Conservation (phyloP, 2,329 filamentous ascomycete species). For the Endothia cerciana region DNA sequence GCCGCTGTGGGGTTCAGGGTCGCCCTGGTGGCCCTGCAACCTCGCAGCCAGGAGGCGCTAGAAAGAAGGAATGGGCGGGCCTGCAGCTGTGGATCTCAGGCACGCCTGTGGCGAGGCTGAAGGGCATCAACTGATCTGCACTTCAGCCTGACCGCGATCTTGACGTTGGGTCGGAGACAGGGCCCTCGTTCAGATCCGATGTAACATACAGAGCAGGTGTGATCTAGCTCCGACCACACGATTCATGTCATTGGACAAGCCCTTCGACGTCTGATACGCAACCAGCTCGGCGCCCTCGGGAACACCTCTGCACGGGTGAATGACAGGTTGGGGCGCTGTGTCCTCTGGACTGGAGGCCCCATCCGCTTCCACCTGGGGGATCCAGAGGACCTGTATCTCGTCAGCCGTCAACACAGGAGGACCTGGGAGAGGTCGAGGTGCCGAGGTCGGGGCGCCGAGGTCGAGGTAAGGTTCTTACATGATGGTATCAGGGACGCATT, state of each 20-base stretch:
- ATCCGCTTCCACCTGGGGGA: too few relatives aligned
- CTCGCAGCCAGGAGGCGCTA: background rate
- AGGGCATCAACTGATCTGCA: background rate
- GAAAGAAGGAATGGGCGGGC: constrained; percentile 4
- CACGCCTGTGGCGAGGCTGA: background rate
- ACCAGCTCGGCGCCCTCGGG: too few relatives aligned
- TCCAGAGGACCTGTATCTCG: too few relatives aligned
- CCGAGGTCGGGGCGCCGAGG: too few relatives aligned
- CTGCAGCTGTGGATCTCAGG: background rate
- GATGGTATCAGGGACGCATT: background rate
- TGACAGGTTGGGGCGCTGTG: too few relatives aligned
- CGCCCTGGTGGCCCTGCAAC: background rate
- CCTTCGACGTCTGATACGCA: too few relatives aligned
- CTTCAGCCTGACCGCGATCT: background rate
- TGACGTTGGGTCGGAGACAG: background rate
- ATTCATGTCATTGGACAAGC: too few relatives aligned
- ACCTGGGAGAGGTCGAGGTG: too few relatives aligned
- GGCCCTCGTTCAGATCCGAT: background rate
- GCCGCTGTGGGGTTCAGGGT: constrained; percentile 12
- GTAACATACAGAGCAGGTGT: background rate
- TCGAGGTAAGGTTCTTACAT: background rate
- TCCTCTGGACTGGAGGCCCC: too few relatives aligned
- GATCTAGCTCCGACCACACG: too few relatives aligned
- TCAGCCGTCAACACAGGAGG: too few relatives aligned
- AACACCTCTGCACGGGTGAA: too few relatives aligned